Conservation (phyloP, 208 protist genomes). For the Trypanosoma congolense region DNA sequence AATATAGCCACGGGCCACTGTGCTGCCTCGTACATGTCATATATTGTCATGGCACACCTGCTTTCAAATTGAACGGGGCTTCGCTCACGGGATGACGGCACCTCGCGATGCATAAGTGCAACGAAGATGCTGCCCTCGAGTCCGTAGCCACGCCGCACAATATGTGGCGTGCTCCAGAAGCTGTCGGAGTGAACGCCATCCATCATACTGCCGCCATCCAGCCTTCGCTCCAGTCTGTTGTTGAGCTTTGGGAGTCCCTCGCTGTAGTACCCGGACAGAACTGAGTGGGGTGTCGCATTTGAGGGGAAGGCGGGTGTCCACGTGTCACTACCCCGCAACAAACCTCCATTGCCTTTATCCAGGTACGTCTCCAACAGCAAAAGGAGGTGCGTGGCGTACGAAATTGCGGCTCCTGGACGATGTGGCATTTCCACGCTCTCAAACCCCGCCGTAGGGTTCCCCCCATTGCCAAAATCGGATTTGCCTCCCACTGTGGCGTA, state of each 20-base stretch:
- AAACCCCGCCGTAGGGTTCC: no score
- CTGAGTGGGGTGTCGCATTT: background rate
- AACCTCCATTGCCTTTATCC: background rate
- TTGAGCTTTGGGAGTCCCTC: constrained; percentile 4
- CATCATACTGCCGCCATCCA: constrained; percentile 3
- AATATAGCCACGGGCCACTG: constrained; percentile 15
- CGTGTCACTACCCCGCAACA: background rate
- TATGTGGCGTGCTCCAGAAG: constrained; percentile 14
- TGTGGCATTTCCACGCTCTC: background rate
- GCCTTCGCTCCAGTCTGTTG: constrained; percentile 5
- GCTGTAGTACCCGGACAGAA: constrained; percentile 15
- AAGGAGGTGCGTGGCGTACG: constrained; percentile 3
- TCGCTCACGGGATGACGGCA: background rate
- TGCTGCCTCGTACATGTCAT: constrained; percentile 11
- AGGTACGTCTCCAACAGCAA: background rate
- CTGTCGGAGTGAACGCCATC: constrained; percentile 7
- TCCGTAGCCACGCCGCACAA: constrained; percentile 13
- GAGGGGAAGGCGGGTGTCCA: background rate
- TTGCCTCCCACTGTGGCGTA: no score
- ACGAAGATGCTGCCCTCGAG: constrained; percentile 24
- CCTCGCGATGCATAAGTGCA: constrained; percentile 1
- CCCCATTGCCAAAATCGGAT: no score
- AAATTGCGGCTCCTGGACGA: background rate
- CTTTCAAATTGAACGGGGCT: background rate
- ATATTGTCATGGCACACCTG: constrained; percentile 10